phyloP scores from a whole-genome alignment of 2,329 filamentous ascomycete species.

The Stromatinia cepivora region DNA sequence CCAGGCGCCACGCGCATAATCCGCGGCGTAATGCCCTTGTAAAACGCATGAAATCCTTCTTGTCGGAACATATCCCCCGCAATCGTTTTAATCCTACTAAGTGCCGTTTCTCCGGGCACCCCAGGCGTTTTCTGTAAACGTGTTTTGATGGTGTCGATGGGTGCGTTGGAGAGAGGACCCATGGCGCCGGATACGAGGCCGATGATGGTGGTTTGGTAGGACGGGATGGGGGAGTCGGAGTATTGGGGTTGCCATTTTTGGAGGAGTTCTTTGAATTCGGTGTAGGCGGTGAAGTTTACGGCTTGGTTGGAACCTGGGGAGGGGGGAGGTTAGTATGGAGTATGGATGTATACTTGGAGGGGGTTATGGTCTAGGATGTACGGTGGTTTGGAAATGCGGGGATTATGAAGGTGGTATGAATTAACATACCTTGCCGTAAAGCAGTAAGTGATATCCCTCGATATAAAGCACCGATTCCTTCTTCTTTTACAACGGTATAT shows the following conservation, averaged over 20 bases:
- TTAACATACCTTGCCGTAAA: slow-evolving; percentile 73
- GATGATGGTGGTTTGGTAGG: slow-evolving; percentile 88
- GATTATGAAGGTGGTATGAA: not conserved
- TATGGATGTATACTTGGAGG: not conserved
- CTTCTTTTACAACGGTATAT: slow-evolving; percentile 90
- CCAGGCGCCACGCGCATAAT: slow-evolving; percentile 97
- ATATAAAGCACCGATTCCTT: slow-evolving; percentile 84
- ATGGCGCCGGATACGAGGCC: slow-evolving; percentile 88
- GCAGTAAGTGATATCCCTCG: slow-evolving; percentile 92
- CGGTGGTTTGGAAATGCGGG: not conserved
- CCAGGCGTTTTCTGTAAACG: slow-evolving; percentile 87
- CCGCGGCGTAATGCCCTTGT: slow-evolving; percentile 97
- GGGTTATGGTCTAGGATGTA: not conserved
- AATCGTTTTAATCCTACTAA: slow-evolving; percentile 76
- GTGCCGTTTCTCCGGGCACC: slow-evolving; percentile 75
- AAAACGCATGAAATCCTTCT: slow-evolving; percentile 93
- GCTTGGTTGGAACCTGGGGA: slow-evolving; percentile 72
- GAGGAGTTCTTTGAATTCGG: slow-evolving; percentile 81
- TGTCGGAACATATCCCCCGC: slow-evolving; percentile 86
- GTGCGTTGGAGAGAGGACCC: slow-evolving; percentile 93
- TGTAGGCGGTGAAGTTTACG: slow-evolving; percentile 98
- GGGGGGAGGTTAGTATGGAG: not conserved
- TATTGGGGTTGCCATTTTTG: slow-evolving; percentile 72
- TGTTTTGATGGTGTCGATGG: slow-evolving; percentile 99
- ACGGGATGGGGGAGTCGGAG: slow-evolving; percentile 65